Evolutionary conservation across 2,329 filamentous ascomycete genomes (phyloP), one percentile per base, ranked within the genome.

Genomic region (Lecanicillium sp.): DNA sequence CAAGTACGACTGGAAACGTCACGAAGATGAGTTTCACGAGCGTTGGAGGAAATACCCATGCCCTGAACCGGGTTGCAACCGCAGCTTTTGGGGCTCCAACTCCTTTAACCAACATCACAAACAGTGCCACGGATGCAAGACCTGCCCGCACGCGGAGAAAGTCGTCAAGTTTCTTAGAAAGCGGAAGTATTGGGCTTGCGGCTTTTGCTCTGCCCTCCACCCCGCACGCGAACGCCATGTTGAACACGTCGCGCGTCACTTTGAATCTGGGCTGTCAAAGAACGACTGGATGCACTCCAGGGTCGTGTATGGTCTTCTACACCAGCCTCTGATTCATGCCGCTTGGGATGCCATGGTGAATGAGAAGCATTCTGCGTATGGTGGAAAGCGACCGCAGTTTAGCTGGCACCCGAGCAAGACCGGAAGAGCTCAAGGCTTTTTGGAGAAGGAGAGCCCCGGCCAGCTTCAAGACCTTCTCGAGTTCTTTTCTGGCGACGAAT

Each of bases 11-110:
- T 84, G 74, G 79, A 81, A 81, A 57, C 71, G 76, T 22, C 79
- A 84, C 56, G 77, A 83, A 54, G 78, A 81, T 49, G 77, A 81
- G 56, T 81, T 81, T 51, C 78, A 82, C 57, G 78, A 82, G 62
- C 74, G 79, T 39, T 76, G 76, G 64, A 74, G 78, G 46, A 81
- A 79, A 52, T 82, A 80, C 55, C 76, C 77, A 11, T 82, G 78
- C 50, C 77, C 78, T 5, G 77, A 79, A 47, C 65, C 65, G 8
- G 65, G 65, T 47, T 83, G 79, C 59, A 80, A 81, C 56, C 74
- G 79, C 49, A 77, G 76, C 51, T 81, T 82, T 57, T 80, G 77
- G 68, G 77, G 77, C 9, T 75, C 77, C 47, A 81, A 81, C 54
- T 78, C 76, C 4, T 81, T 82, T 57, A 79, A 80, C 47, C 77